phyloP scores from a whole-genome alignment of 305 asterid species.

The Fraxinus sp. region DNA sequence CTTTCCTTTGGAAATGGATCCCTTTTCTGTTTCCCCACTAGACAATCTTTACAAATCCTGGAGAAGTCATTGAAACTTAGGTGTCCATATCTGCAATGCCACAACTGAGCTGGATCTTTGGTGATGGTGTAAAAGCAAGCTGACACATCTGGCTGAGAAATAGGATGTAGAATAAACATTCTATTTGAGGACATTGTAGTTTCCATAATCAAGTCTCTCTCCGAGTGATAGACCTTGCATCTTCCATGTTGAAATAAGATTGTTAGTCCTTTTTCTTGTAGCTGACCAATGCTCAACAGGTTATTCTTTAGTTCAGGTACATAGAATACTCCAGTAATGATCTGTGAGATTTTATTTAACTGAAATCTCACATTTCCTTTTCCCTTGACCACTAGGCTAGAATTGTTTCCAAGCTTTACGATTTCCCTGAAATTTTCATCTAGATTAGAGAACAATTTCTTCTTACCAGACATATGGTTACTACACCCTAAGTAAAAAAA shows the following conservation, averaged over 20 bases:
- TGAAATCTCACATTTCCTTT: too few relatives aligned
- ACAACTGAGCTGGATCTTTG: not conserved
- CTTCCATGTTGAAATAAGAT: not conserved
- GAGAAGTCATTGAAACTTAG: not conserved
- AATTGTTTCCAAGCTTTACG: too few relatives aligned
- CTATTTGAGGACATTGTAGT: not conserved
- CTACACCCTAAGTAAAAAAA: too few relatives aligned
- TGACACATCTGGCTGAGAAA: not conserved
- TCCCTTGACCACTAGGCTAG: too few relatives aligned
- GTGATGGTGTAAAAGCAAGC: not conserved
- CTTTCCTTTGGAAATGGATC: not conserved
- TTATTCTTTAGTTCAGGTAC: not conserved
- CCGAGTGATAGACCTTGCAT: too few relatives aligned
- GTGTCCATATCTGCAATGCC: not conserved
- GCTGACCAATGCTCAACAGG: not conserved
- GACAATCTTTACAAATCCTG: not conserved
- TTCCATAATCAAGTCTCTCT: not conserved
- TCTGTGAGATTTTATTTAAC: too few relatives aligned
- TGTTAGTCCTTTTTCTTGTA: not conserved
- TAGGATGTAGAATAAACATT: not conserved
- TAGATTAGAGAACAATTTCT: too few relatives aligned
- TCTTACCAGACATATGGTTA: too few relatives aligned
- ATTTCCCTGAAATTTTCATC: too few relatives aligned
- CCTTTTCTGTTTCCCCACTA: not conserved
- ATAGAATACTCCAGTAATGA: not conserved